Evolutionary conservation across 306 rosid genomes (phyloP).

Genomic region (Spatholobus suberectus): DNA sequence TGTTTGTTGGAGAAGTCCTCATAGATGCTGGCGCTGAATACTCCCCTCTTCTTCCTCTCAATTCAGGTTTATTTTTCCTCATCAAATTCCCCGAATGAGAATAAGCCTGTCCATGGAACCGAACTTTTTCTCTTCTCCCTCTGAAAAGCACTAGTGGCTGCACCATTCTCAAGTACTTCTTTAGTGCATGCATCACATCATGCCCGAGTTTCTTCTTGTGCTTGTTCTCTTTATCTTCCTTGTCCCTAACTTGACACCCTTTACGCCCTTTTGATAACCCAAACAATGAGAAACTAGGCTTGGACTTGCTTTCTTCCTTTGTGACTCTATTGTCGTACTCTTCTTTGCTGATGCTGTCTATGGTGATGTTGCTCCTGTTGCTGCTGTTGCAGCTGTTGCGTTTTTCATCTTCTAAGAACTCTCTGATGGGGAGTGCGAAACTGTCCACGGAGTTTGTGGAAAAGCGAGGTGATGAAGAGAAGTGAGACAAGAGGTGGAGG

Average conservation of each 20-base stretch:
- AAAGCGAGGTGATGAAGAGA: constrained; percentile 77
- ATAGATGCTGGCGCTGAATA: constrained; percentile 95
- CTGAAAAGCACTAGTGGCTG: constrained; percentile 59
- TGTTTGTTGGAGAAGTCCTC: constrained; percentile 91
- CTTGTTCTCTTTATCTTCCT: constrained; percentile 54
- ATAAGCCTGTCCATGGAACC: constrained; percentile 54
- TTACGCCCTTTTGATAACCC: constrained; percentile 63
- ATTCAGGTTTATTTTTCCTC: constrained; percentile 49
- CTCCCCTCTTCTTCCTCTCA: constrained; percentile 76
- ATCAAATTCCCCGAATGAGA: constrained; percentile 83
- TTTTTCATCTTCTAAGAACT: constrained; percentile 43
- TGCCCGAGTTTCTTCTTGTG: constrained; percentile 54
- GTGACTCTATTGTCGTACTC: constrained; percentile 34
- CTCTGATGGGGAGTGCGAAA: constrained; percentile 68
- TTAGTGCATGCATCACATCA: constrained; percentile 64
- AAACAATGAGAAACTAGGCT: constrained; percentile 70
- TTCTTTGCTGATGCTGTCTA: constrained; percentile 24
- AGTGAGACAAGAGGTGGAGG: constrained; percentile 86
- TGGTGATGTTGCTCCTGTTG: constrained; percentile 38
- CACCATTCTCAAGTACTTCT: constrained; percentile 71
- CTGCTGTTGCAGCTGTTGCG: constrained; percentile 36
- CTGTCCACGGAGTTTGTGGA: constrained; percentile 76
- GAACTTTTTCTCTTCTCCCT: constrained; percentile 61
- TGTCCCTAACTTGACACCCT: constrained; percentile 48
- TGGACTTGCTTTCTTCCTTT: constrained; percentile 45